Base-by-base conservation (phyloP, 2,329 filamentous ascomycete species). In the Penicillium polonicum region DNA sequence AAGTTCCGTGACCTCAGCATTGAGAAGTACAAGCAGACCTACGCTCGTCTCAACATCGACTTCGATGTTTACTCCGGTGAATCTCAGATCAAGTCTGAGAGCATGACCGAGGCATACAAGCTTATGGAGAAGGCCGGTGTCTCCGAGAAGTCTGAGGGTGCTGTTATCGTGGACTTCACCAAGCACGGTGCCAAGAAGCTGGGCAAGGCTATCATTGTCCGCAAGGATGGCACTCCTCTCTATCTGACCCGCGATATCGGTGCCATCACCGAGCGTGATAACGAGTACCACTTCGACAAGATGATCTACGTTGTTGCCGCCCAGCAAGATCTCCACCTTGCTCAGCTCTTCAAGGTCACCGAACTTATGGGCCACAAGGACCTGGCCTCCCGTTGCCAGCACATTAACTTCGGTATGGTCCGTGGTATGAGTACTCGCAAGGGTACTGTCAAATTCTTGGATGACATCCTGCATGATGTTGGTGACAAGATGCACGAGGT, bases 401-500 rank as follows among this genome's bases (percentile, higher is more conserved):
- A 87, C 73, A 80, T 87, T 73, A 86, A 85, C 73, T 88, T 88
- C 62, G 85, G 85, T 67, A 85, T 87, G 83, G 84, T 87, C 57
- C 79, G 84, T 55, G 85, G 84, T 41, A 87, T 88, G 83, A 83
- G 80, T 63, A 86, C 85, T 9, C 80, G 85, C 63, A 86, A 85
- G 72, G 85, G 85, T 60, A 91, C 88, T 0, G 89, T 91, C 67
- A 89, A 89, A 75, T 91, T 90, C 78, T 73, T 86, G 61, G 81
- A 88, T 67, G 87, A 90, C 65, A 91, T 92, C 66, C 80, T 92
- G 57, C 82, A 84, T 41, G 89, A 92, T 66, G 91, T 95, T 8
- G 88, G 86, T 68, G 93, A 97, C 55, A 91, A 92, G 78, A 99
- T 99, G 94, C 93, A 97, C 81, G 91, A 96, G 60, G 91, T 95